Evolutionary conservation across 1,284 basidiomycete species (phyloP), one percentile per base, ranked within the genome.

Genomic region (Porodaedalea pini): DNA sequence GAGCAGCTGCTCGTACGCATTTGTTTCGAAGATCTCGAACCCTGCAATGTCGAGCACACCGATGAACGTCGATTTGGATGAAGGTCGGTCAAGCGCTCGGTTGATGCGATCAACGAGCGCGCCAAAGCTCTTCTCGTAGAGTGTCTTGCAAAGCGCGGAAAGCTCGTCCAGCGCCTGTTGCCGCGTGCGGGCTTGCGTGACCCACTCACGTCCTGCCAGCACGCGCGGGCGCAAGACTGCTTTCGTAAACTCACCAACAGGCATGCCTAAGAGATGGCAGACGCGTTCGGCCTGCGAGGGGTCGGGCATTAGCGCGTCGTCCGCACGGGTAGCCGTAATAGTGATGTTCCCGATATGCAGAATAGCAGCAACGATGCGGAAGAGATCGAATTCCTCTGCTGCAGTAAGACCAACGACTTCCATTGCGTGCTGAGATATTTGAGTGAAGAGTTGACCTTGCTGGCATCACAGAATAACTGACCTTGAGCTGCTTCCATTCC

Each of bases 41-140:
- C 97, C 97, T 5, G 97, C 97, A 59, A 99, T 99, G 82, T 99
- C 97, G 31, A 99, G 82, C 2, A 99, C 97, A 44, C 97, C 97
- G 61, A 99, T 99, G 70, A 98, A 99, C 1, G 92, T 94, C 34
- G 92, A 88, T 72, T 97, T 97, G 27, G 86, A 85, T 32, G 91
- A 92, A 1, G 95, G 94, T 6, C 95, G 84, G 66, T 98, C 96
- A 1, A 99, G 80, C 1, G 94, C 95, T 50, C 84, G 85, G 70
- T 99, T 99, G 73, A 99, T 93, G 43, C 94, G 84, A 62, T 98
- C 95, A 21, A 99, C 97, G 47, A 99, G 82, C 44, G 84, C 81
- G 15, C 94, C 92, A 67, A 99, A 99, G 1, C 89, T 93, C 73
- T 98, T 98, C 76, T 99, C 97, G 72, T 98, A 99, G 23, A 99